These are phyloP conservation scores for Chloranthus sessilifolius DNA, from an alignment of 164 flowering plant genomes.

Conservation along the genomic window DNA sequence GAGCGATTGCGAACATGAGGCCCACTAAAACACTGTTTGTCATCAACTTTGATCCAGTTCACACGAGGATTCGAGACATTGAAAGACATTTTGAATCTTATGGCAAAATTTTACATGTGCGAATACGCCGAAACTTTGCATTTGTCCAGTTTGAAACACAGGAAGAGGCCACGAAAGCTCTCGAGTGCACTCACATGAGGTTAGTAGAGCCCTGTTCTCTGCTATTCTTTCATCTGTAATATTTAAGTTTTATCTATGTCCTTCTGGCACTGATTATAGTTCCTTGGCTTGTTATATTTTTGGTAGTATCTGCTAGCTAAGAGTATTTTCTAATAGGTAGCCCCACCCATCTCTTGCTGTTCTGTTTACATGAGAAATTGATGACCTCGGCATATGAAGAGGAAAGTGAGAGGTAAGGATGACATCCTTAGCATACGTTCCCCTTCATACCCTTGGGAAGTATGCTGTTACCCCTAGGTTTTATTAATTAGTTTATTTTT, in stretches of 20 bases:
- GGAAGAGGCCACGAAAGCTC: constrained; percentile 91
- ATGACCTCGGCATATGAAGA: no score
- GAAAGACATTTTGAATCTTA: constrained; percentile 81
- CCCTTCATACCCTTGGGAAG: no score
- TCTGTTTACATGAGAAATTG: no score
- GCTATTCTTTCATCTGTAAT: neutral
- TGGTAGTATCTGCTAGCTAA: no score
- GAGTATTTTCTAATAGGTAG: no score
- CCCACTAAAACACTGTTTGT: constrained; percentile 91
- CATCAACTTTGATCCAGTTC: constrained; percentile 78
- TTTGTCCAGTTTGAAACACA: constrained; percentile 90
- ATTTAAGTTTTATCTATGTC: neutral
- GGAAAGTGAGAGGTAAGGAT: no score
- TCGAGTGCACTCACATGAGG: constrained; percentile 88
- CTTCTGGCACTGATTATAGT: neutral
- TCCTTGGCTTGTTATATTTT: neutral
- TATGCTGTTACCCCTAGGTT: no score
- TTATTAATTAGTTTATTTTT: no score
- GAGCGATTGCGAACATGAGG: constrained; percentile 50
- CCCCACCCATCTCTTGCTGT: no score
- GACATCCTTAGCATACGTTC: no score
- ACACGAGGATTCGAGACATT: constrained; percentile 64
- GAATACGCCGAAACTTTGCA: constrained; percentile 84
- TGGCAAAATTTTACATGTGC: constrained; percentile 67
- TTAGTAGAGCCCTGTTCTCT: no score